Percentiles rank a stretch among this genome's conserved stretches.
Conservation (phyloP, 805 yeast species). For the Suhomyces prunicola region DNA sequence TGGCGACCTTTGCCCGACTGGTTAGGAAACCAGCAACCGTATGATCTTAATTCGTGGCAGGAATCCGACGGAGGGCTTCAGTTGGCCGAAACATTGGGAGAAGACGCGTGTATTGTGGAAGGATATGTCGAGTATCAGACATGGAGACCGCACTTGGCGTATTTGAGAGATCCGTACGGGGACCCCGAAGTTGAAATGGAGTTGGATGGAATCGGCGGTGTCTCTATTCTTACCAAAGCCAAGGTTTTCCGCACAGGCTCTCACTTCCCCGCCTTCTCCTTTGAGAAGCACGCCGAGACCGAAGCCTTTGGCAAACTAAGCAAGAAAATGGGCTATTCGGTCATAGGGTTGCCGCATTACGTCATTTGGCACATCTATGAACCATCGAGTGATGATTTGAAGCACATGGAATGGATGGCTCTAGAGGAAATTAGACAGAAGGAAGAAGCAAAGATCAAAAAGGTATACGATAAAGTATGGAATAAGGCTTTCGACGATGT, state of each 20-base stretch:
- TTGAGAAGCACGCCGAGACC: conserved; percentile 95
- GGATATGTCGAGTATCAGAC: conserved; percentile 97
- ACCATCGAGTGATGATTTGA: conserved; percentile 88
- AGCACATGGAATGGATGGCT: conserved; percentile 86
- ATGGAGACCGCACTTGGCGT: conserved; percentile 96
- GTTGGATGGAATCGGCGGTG: conserved; percentile 97
- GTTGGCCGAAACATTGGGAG: conserved; percentile 73
- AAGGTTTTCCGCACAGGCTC: conserved; percentile 82
- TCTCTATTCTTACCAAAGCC: conserved; percentile 85
- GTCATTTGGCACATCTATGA: conserved; percentile 57
- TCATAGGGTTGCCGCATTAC: conserved; percentile 85
- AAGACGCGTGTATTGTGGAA: conserved; percentile 95
- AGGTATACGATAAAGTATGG: conserved; percentile 70
- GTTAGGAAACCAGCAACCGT: conserved; percentile 82
- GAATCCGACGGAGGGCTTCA: conserved; percentile 80
- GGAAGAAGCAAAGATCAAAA: conserved; percentile 60
- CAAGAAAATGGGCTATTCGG: conserved; percentile 81
- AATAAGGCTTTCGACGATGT: conserved; percentile 76
- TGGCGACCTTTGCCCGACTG: conserved; percentile 90
- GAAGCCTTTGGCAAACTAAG: conserved; percentile 94
- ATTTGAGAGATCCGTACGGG: conserved; percentile 91
- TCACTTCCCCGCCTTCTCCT: conserved; percentile 95
- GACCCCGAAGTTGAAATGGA: conserved; percentile 92
- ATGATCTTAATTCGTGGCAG: conserved; percentile 82
- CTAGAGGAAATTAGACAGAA: conserved; percentile 66